Evolutionary conservation across 108 stramenopile genomes (phyloP).

Genomic region (Asterionellopsis glacialis): DNA sequence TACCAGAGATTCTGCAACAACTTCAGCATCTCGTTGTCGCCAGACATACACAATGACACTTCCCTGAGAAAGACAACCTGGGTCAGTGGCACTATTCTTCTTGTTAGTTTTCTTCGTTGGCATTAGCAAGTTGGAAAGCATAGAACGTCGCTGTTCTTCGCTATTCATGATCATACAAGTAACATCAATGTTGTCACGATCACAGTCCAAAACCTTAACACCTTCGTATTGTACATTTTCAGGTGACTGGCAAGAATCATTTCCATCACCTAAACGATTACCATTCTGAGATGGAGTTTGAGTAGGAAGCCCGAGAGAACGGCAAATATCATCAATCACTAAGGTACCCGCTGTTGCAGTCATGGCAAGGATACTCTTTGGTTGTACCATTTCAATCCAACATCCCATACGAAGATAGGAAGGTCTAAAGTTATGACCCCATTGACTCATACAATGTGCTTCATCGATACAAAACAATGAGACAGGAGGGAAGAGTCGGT

Average conservation of each 20-base stretch:
- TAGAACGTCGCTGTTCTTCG: conserved; percentile 49
- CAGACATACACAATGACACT: conserved; percentile 90
- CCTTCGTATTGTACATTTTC: conserved; percentile 16
- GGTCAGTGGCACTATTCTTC: background rate
- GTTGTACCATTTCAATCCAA: conserved; percentile 58
- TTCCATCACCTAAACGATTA: background rate
- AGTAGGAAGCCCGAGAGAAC: conserved; percentile 56
- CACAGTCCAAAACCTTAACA: conserved; percentile 52
- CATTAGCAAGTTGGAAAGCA: background rate
- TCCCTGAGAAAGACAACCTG: conserved; percentile 61
- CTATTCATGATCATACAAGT: conserved; percentile 35
- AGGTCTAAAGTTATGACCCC: conserved; percentile 98
- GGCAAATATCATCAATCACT: conserved; percentile 82
- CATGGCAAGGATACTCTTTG: conserved; percentile 80
- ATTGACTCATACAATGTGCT: conserved; percentile 87
- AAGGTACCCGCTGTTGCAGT: conserved; percentile 90
- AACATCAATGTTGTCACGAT: conserved; percentile 89
- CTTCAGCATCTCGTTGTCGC: conserved; percentile 85
- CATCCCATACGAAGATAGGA: conserved; percentile 77
- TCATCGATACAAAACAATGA: conserved; percentile 96
- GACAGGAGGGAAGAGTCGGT: conserved; percentile 71
- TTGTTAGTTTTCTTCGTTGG: background rate
- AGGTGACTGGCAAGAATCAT: background rate
- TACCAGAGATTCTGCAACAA: conserved; percentile 69
- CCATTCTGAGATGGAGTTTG: conserved; percentile 2